Base-by-base conservation (phyloP, 1,284 basidiomycete species). In the Ustilago esculenta region DNA sequence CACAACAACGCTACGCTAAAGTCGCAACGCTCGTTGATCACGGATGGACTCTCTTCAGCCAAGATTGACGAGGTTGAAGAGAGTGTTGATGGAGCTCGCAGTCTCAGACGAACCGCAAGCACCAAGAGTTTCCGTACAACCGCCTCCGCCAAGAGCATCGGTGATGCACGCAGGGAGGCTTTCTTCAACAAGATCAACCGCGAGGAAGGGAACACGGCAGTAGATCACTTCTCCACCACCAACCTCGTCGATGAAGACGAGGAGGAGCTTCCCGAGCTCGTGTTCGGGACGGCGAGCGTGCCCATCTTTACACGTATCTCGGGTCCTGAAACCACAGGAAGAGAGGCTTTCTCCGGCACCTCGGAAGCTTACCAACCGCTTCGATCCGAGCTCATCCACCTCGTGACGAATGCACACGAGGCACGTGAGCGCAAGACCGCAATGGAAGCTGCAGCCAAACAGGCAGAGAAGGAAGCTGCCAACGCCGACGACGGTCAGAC, bases 231-330 rank as follows among this genome's bases (percentile, higher is more conserved):
- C 6, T 47, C 29, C 12, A 25, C 41, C 21, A 55, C 59, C n/a
- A 44, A 40, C 29, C n/a, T 58, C n/a, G 69, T 72, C 12, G 73
- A 73, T 21, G 73, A 67, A 14, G 75, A 77, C 25, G 75, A 75
- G 51, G 76, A 77, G 35, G 75, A 77, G 57, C 57, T 78, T 14
- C 75, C 76, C 1, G 76, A 78, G 59, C 67, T 78, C 33, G 67
- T 78, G 27, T 75, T 78, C 57, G 76, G 76, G 25, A 78, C 76
- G 1, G 75, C 76, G 15, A 69, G 61, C n/a, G 75, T 76, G n/a
- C 76, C 76, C n/a, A 60, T 78, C 35, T 78, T 67, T 27, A 40
- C 66, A 11, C 59, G 70, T 7, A 51, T 57, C 4, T 9, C 40
- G 3, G 43, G 53, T 12, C 17, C 36, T 17, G 17, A 25, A 6